Evolutionary conservation across 441 rosid genomes (phyloP).

Genomic region (Populus hybrid): DNA sequence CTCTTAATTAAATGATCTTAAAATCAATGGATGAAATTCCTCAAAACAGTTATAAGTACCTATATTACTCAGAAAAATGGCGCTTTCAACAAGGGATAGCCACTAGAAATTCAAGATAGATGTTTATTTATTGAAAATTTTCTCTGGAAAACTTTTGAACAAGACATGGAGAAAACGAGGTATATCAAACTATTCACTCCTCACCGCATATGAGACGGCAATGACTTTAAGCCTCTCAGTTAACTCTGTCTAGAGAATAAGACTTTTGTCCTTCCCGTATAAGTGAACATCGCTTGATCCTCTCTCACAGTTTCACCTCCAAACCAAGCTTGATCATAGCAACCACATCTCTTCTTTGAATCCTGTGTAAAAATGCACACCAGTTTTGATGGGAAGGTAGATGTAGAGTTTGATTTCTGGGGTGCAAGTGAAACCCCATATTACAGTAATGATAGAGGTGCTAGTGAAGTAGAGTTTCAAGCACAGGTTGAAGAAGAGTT

Average conservation of each 20-base stretch:
- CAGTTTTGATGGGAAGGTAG: conserved; percentile 2
- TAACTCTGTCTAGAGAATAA: neutral
- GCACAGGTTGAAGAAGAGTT: conserved; percentile 9
- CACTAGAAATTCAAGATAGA: neutral
- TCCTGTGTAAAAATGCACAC: conserved; percentile 1
- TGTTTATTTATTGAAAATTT: neutral
- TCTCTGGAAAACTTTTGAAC: conserved; percentile 1
- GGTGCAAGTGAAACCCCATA: conserved; percentile 2
- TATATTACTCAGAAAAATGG: neutral
- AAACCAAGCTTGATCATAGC: neutral
- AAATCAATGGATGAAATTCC: neutral
- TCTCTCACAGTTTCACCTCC: neutral
- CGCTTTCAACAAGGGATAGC: neutral
- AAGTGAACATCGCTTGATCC: neutral
- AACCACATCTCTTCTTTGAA: neutral
- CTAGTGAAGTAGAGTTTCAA: conserved; percentile 9
- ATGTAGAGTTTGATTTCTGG: conserved; percentile 36
- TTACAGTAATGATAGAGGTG: neutral
- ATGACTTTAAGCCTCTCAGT: conserved; percentile 15
- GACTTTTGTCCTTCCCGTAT: neutral
- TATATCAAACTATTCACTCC: neutral
- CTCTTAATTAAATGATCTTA: neutral
- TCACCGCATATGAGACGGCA: conserved; percentile 27
- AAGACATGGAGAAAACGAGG: conserved; percentile 20
- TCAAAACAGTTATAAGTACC: neutral